Conservation (phyloP, 2,329 filamentous ascomycete genomes). For the Botrytis hyacinthi region DNA sequence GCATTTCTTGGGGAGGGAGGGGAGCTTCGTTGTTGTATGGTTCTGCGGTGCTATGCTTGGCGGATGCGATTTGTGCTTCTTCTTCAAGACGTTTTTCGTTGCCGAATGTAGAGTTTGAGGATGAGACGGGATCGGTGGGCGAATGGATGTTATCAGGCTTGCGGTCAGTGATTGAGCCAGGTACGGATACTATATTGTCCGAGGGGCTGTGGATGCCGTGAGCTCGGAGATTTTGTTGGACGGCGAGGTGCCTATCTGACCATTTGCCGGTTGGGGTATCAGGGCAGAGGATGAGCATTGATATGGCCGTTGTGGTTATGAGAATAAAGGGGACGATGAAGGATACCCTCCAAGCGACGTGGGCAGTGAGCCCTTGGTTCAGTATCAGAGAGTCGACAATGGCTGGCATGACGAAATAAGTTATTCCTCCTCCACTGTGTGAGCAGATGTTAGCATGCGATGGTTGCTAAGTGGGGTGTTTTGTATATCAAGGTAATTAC, state of each 20-base stretch:
- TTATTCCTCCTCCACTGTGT: slow-evolving; percentile 71
- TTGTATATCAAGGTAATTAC: background rate
- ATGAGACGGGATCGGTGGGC: slow-evolving; percentile 9
- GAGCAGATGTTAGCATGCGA: background rate
- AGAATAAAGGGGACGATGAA: slow-evolving; percentile 83
- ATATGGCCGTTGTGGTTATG: slow-evolving; percentile 63
- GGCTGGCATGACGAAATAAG: slow-evolving; percentile 91
- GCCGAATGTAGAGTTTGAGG: slow-evolving; percentile 9
- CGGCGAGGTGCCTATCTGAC: slow-evolving; percentile 59
- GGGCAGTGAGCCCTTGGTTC: slow-evolving; percentile 56
- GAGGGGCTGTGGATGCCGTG: slow-evolving; percentile 46
- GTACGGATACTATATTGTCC: slow-evolving; percentile 30
- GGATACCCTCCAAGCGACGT: slow-evolving; percentile 77
- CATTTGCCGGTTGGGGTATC: slow-evolving; percentile 83
- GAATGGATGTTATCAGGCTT: background rate
- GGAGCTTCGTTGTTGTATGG: slow-evolving; percentile 45
- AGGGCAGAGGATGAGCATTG: slow-evolving; percentile 70
- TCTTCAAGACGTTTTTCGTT: slow-evolving; percentile 45
- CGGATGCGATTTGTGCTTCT: slow-evolving; percentile 45
- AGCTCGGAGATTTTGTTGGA: slow-evolving; percentile 47
- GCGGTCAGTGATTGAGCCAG: slow-evolving; percentile 35
- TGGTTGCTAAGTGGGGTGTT: background rate
- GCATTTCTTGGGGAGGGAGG: slow-evolving; percentile 48
- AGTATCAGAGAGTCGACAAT: slow-evolving; percentile 75
- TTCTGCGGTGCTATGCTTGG: slow-evolving; percentile 41